Evolutionary conservation across 106 monocot species (phyloP).

Genomic region (Allium sativum): DNA sequence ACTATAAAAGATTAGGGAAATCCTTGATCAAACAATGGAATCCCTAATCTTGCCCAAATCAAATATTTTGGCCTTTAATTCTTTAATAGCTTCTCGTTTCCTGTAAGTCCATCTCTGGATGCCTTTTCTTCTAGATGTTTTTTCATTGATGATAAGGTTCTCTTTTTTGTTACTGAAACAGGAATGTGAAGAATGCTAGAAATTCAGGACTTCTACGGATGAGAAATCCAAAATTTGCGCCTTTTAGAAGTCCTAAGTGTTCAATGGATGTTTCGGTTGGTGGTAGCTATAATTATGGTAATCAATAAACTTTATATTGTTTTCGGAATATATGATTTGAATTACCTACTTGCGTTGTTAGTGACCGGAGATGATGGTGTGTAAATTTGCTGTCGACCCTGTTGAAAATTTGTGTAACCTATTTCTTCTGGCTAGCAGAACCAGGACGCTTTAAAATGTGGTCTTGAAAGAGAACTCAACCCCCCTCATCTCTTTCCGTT

Average conservation of each 20-base stretch:
- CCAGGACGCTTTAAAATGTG: too few relatives aligned
- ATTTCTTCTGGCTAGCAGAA: too few relatives aligned
- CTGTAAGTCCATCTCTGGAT: background rate
- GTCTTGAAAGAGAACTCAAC: too few relatives aligned
- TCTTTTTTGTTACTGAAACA: background rate
- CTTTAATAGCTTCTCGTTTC: background rate
- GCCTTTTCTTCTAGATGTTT: background rate
- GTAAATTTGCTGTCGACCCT: too few relatives aligned
- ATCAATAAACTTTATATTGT: background rate
- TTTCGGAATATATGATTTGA: too few relatives aligned
- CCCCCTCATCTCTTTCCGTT: too few relatives aligned
- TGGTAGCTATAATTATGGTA: constrained; percentile 22
- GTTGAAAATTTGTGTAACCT: too few relatives aligned
- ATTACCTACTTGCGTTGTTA: too few relatives aligned
- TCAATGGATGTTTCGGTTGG: constrained; percentile 27
- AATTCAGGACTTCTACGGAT: background rate
- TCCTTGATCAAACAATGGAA: too few relatives aligned
- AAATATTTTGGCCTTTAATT: background rate
- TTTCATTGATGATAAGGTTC: background rate
- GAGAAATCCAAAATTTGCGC: background rate
- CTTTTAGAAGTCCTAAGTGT: constrained; percentile 8
- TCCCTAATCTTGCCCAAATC: constrained; percentile 6
- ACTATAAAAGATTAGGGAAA: too few relatives aligned
- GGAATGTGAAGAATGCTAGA: constrained; percentile 7
- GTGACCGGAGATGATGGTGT: too few relatives aligned